Percentiles rank a stretch among this genome's conserved stretches.
phyloP scores from a whole-genome alignment of 495 filamentous ascomycete species.

The Neurospora sp. region DNA sequence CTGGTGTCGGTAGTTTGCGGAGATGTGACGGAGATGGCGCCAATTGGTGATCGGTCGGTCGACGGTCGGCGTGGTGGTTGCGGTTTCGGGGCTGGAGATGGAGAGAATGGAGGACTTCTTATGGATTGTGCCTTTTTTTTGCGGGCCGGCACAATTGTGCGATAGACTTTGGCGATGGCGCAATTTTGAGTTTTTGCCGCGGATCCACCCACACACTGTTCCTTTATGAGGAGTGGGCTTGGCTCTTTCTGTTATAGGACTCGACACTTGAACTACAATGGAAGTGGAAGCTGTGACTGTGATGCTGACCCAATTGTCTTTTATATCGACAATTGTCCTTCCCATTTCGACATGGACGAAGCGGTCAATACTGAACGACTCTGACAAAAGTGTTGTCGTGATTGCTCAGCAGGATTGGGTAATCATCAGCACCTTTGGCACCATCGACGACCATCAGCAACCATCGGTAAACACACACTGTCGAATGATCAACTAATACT shows the following conservation, averaged over 20 bases:
- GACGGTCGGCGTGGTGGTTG: not conserved
- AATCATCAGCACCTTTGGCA: not conserved
- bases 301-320: not conserved
- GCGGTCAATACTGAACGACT: not conserved
- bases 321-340: not conserved
- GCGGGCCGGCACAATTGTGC: conserved; percentile 3
- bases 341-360: not conserved
- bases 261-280: not conserved
- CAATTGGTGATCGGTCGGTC: conserved; percentile 1
- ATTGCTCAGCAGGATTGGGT: conserved; percentile 8
- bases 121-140: conserved; percentile 1
- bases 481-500: not conserved
- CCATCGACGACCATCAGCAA: not conserved
- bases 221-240: not conserved
- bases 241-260: not conserved
- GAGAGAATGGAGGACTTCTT: not conserved
- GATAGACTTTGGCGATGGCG: conserved; percentile 10
- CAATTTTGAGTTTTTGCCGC: conserved; percentile 8
- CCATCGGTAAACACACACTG: not conserved
- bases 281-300: not conserved
- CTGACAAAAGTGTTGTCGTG: not conserved
- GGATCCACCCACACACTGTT: not conserved
- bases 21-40: not conserved
- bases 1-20: not conserved
- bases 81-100: not conserved